phyloP scores from a whole-genome alignment of 2,329 filamentous ascomycete genomes.

The Zalaria sp. region DNA sequence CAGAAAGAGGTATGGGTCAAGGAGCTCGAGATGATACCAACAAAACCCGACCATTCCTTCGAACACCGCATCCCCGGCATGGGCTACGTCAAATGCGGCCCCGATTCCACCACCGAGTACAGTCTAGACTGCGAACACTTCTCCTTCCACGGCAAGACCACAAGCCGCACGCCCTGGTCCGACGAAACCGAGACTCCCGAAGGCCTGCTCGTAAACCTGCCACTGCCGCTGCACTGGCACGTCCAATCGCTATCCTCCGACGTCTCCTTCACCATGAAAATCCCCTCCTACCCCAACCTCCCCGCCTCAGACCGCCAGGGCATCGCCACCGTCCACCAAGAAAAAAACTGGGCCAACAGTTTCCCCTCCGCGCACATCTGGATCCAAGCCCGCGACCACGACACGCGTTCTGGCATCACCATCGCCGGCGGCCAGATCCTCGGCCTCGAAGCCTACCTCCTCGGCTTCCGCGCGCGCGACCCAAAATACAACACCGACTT shows the following conservation, averaged over 20 bases:
- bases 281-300: constrained; percentile 16
- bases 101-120: constrained; percentile 24
- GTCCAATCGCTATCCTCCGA: constrained; percentile 31
- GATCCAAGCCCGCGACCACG: constrained; percentile 21
- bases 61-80: constrained; percentile 25
- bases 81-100: constrained; percentile 22
- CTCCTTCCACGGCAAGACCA: constrained; percentile 26
- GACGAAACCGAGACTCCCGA: constrained; percentile 26
- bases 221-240: constrained; percentile 37
- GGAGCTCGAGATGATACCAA: constrained; percentile 20
- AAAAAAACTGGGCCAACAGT: constrained; percentile 36
- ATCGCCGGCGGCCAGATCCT: constrained; percentile 25
- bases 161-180: constrained; percentile 24
- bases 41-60: constrained; percentile 20
- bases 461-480: constrained; percentile 28
- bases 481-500: constrained; percentile 24
- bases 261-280: constrained; percentile 23
- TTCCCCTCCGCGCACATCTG: constrained; percentile 31
- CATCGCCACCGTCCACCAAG: constrained; percentile 29
- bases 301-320: constrained; percentile 15
- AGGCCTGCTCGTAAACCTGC: constrained; percentile 28
- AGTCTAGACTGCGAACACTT: constrained; percentile 19
- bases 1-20: constrained; percentile 30
- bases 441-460: constrained; percentile 29
- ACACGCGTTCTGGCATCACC: constrained; percentile 13